A percentile compares a stretch with the other conserved stretches of the same genome.
Evolutionary conservation across 768 basidiomycete species (phyloP).

Genomic region (Pisolithus tinctorius): DNA sequence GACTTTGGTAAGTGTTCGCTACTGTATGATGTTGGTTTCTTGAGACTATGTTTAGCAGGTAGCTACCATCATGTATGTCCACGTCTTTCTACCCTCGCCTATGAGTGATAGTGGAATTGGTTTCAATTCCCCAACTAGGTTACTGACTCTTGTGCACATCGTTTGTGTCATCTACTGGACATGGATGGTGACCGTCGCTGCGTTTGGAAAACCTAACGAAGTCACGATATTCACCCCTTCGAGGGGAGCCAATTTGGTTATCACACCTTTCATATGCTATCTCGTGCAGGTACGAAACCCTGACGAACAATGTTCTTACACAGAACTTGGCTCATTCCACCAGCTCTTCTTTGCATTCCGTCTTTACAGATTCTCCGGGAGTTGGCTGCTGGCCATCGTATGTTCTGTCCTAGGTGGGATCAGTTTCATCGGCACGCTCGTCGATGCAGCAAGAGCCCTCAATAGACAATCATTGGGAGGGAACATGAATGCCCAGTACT

Average conservation of each 20-base stretch:
- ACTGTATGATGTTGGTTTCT: too few species aligned
- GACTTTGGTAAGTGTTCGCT: background rate
- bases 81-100: too few species aligned
- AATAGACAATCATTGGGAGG: background rate
- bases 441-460: background rate
- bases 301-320: too few species aligned
- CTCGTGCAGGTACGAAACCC: constrained; percentile 2
- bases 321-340: too few species aligned
- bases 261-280: constrained; percentile 5
- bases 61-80: background rate
- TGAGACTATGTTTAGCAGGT: background rate
- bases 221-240: constrained; percentile 5
- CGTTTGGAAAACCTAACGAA: background rate
- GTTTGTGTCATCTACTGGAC: constrained; percentile 3
- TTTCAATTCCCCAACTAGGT: background rate
- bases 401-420: background rate
- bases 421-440: constrained; percentile 2
- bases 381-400: background rate
- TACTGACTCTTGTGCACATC: background rate
- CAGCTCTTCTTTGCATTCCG: constrained; percentile 3
- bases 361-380: constrained; percentile 1
- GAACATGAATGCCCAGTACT: constrained; percentile 1
- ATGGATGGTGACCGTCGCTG: constrained; percentile 1
- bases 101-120: too few species aligned
- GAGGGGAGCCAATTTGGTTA: constrained; percentile 1